phyloP scores from a whole-genome alignment of 176 grass and related monocot genomes.

The Carex myosuroides region DNA sequence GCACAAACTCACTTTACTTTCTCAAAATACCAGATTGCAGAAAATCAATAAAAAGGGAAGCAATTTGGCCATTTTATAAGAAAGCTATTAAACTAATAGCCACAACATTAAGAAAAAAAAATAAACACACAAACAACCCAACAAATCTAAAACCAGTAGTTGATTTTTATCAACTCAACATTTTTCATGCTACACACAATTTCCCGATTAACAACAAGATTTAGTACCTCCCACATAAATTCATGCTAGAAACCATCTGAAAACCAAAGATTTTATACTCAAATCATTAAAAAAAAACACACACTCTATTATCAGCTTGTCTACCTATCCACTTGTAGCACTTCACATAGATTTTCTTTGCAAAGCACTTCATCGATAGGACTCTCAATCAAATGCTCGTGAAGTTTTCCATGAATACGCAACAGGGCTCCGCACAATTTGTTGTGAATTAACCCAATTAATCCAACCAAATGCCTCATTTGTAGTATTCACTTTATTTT shows the following conservation, averaged over 20 bases:
- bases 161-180: slow-evolving; percentile 14
- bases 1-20: background rate
- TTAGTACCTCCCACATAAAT: slow-evolving; percentile 9
- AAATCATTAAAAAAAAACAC: background rate
- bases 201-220: slow-evolving; percentile 9
- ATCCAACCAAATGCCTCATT: slow-evolving; percentile 73
- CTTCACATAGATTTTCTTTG: slow-evolving; percentile 77
- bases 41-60: background rate
- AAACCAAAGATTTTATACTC: slow-evolving; percentile 17
- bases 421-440: slow-evolving; percentile 51
- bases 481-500: slow-evolving; percentile 5
- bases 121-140: background rate
- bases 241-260: slow-evolving; percentile 2
- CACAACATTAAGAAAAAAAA: background rate
- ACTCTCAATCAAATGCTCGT: slow-evolving; percentile 13
- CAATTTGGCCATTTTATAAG: background rate
- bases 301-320: slow-evolving; percentile 26
- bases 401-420: slow-evolving; percentile 75
- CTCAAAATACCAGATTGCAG: background rate
- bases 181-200: slow-evolving; percentile 28
- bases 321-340: slow-evolving; percentile 16
- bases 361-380: slow-evolving; percentile 29
- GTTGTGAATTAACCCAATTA: slow-evolving; percentile 48
- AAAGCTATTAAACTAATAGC: background rate
- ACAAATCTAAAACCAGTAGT: background rate